A percentile compares a stretch with the other conserved stretches of the same genome.
phyloP scores from a whole-genome alignment of 106 monocot species.

The Dactylorhiza incarnata region DNA sequence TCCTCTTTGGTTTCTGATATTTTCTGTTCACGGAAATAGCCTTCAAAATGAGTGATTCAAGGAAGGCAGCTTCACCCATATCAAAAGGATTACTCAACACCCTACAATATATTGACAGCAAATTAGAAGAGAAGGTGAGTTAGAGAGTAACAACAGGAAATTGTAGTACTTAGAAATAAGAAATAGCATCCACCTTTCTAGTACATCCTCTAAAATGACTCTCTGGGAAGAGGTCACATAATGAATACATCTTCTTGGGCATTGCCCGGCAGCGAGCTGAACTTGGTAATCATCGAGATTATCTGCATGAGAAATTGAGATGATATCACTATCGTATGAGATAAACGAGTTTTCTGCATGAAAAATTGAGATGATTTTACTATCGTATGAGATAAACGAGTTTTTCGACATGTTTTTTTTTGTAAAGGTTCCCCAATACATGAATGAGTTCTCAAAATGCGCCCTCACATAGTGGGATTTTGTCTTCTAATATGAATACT shows the following conservation, averaged over 20 bases:
- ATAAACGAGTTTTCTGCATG: too few species aligned
- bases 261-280: conserved; percentile 79
- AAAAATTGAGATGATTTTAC: too few species aligned
- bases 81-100: conserved; percentile 49
- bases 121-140: not conserved
- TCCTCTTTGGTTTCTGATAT: conserved; percentile 29
- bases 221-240: conserved; percentile 87
- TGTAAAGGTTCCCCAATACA: too few species aligned
- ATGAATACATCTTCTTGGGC: conserved; percentile 84
- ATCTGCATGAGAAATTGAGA: conserved; percentile 16
- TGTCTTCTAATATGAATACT: too few species aligned
- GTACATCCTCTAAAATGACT: conserved; percentile 61
- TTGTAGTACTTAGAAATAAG: not conserved
- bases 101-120: conserved; percentile 12
- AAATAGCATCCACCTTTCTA: conserved; percentile 37
- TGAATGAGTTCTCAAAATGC: too few species aligned
- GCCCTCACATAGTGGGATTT: too few species aligned
- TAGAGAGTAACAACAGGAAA: not conserved
- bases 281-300: conserved; percentile 59
- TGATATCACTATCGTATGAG: too few species aligned
- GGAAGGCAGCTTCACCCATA: conserved; percentile 49
- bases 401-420: too few species aligned
- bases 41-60: conserved; percentile 64
- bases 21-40: conserved; percentile 58
- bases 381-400: too few species aligned